phyloP scores from a whole-genome alignment of 116 monocot species.

The Posidonia oceanica region DNA sequence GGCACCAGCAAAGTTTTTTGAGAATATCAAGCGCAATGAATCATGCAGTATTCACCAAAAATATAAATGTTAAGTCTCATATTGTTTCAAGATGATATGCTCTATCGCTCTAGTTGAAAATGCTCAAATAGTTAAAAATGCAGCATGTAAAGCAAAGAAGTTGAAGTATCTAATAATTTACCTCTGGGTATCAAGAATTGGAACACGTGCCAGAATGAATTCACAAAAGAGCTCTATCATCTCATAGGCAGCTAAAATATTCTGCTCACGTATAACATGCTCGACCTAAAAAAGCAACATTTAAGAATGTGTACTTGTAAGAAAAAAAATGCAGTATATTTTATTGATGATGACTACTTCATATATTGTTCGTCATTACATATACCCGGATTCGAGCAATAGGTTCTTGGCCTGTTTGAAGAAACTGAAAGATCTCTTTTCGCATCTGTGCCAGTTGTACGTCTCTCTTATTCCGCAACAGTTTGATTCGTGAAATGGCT shows the following conservation, averaged over 20 bases:
- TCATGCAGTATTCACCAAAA: not conserved
- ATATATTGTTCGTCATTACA: not conserved
- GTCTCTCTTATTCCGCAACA: slow-evolving; percentile 81
- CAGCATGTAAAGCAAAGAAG: not conserved
- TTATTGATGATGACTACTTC: not conserved
- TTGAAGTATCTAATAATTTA: slow-evolving; percentile 8
- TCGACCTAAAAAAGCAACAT: slow-evolving; percentile 53
- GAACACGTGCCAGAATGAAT: slow-evolving; percentile 89
- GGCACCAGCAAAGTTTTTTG: too few species aligned
- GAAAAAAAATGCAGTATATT: not conserved
- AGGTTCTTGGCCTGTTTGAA: slow-evolving; percentile 86
- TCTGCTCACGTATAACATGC: slow-evolving; percentile 86
- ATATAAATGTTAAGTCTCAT: not conserved
- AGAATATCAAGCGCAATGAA: too few species aligned
- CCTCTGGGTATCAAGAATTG: slow-evolving; percentile 80
- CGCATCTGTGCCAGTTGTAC: slow-evolving; percentile 68
- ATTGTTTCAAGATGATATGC: not conserved
- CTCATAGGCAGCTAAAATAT: slow-evolving; percentile 83
- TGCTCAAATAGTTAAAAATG: not conserved
- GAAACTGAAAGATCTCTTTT: slow-evolving; percentile 74
- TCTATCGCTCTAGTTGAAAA: not conserved
- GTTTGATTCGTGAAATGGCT: slow-evolving; percentile 81
- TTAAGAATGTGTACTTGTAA: not conserved
- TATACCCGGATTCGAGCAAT: slow-evolving; percentile 83
- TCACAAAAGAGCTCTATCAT: slow-evolving; percentile 91